These are phyloP conservation scores for Linnemannia zychae DNA, from an alignment of 192 early-diverging fungal genomes.

Conservation along the genomic window DNA sequence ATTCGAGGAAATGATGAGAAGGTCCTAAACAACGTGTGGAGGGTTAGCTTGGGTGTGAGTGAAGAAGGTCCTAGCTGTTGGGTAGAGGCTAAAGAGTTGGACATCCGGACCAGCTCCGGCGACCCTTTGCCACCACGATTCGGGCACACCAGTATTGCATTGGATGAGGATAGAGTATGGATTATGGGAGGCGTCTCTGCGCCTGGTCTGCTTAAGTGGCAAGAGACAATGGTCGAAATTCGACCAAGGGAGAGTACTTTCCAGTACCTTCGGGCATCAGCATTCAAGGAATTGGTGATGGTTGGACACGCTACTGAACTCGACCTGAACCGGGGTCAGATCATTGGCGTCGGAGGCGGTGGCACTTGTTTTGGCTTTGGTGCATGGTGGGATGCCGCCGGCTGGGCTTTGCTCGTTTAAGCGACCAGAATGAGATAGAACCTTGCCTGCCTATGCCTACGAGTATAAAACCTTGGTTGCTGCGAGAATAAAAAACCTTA, in stretches of 20 bases:
- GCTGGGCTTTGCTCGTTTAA: constrained; percentile 41
- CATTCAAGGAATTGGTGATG: constrained; percentile 48
- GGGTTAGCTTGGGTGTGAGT: constrained; percentile 11
- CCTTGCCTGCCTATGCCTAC: too few species aligned
- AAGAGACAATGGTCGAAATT: constrained; percentile 51
- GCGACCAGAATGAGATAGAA: neutral
- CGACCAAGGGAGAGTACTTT: constrained; percentile 13
- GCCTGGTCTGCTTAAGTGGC: constrained; percentile 38
- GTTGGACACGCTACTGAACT: constrained; percentile 41
- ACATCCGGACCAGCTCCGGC: constrained; percentile 7
- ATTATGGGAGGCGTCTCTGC: constrained; percentile 47
- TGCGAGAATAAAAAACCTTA: too few species aligned
- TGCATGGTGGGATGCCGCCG: constrained; percentile 40
- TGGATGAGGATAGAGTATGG: constrained; percentile 34
- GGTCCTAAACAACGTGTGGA: constrained; percentile 25
- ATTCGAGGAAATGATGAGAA: constrained; percentile 31
- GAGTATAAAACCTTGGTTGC: too few species aligned
- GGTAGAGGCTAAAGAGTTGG: constrained; percentile 11
- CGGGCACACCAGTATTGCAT: constrained; percentile 31
- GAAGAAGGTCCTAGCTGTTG: constrained; percentile 1
- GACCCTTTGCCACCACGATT: constrained; percentile 34
- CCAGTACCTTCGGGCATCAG: constrained; percentile 22
- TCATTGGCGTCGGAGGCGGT: constrained; percentile 50
- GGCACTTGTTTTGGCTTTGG: constrained; percentile 57
- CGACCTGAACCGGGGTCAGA: constrained; percentile 20